phyloP scores from a whole-genome alignment of 208 protist genomes.

The Blastocrithidia nonstop region DNA sequence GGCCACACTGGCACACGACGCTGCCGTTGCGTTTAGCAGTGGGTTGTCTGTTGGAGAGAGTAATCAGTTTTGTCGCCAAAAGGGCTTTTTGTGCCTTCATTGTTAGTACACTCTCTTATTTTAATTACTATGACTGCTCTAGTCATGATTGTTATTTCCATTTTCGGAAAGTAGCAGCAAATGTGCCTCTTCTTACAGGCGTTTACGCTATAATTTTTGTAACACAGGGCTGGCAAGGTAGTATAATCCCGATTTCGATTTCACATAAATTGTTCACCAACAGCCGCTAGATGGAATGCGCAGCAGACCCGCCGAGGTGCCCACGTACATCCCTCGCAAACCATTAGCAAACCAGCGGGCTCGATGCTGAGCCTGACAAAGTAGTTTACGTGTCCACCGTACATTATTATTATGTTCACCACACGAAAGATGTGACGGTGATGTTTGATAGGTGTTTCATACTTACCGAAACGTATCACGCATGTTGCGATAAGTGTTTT shows the following conservation, averaged over 20 bases:
- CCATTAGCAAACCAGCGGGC: conserved; percentile 7
- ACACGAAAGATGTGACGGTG: neutral
- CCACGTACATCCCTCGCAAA: conserved; percentile 48
- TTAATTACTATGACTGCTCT: neutral
- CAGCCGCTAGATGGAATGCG: conserved; percentile 59
- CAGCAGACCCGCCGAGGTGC: conserved; percentile 41
- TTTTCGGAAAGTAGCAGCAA: too few relatives aligned
- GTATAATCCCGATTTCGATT: conserved; percentile 55
- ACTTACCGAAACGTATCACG: conserved; percentile 23
- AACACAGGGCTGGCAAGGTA: conserved; percentile 29
- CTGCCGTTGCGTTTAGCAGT: conserved; percentile 46
- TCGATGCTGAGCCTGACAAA: too few relatives aligned
- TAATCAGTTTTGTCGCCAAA: conserved; percentile 51
- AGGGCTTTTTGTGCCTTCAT: neutral
- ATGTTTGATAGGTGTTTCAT: conserved; percentile 24
- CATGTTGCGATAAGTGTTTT: conserved; percentile 26
- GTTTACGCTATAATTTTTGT: conserved; percentile 22
- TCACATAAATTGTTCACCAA: conserved; percentile 75
- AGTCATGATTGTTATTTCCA: neutral
- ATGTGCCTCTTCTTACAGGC: neutral
- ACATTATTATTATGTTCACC: conserved; percentile 3
- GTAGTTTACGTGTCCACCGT: neutral
- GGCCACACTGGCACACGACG: conserved; percentile 35
- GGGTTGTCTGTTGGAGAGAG: conserved; percentile 72
- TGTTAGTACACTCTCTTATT: neutral